Evolutionary conservation across 805 yeast species (phyloP).

Genomic region (Tetrapisispora taiwanensis): DNA sequence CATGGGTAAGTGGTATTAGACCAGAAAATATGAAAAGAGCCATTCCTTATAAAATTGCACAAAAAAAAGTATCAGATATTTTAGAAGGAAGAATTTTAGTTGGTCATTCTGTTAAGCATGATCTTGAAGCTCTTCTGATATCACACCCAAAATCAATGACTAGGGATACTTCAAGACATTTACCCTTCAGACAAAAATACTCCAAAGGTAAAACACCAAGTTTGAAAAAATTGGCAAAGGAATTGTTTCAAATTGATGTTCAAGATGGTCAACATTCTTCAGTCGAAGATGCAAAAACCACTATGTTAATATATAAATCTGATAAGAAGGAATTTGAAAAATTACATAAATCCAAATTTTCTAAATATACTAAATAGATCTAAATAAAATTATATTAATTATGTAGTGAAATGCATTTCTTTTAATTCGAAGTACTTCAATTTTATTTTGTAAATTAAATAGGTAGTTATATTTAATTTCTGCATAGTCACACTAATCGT

Average conservation of each 20-base stretch:
- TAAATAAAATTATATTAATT: no score
- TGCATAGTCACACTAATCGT: no score
- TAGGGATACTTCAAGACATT: slow-evolving; percentile 65
- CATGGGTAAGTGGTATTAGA: slow-evolving; percentile 81
- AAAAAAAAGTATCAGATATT: slow-evolving; percentile 41
- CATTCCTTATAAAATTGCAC: slow-evolving; percentile 56
- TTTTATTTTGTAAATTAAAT: no score
- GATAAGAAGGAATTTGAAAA: slow-evolving; percentile 55
- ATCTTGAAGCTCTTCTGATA: slow-evolving; percentile 54
- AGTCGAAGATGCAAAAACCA: slow-evolving; percentile 81
- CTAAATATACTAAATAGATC: background rate
- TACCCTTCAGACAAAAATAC: slow-evolving; percentile 43
- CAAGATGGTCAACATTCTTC: slow-evolving; percentile 76
- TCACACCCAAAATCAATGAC: slow-evolving; percentile 55
- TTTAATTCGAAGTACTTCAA: no score
- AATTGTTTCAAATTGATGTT: slow-evolving; percentile 48
- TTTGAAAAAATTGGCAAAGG: slow-evolving; percentile 52
- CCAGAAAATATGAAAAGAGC: slow-evolving; percentile 64
- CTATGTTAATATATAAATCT: slow-evolving; percentile 68
- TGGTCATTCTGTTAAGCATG: slow-evolving; percentile 82
- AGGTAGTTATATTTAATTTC: no score
- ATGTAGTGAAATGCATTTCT: no score
- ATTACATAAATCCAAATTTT: slow-evolving; percentile 12
- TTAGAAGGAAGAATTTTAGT: slow-evolving; percentile 51
- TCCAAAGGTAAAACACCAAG: slow-evolving; percentile 65